Conservation (phyloP, 345 rosid genomes). For the Leavenworthia alabamica region DNA sequence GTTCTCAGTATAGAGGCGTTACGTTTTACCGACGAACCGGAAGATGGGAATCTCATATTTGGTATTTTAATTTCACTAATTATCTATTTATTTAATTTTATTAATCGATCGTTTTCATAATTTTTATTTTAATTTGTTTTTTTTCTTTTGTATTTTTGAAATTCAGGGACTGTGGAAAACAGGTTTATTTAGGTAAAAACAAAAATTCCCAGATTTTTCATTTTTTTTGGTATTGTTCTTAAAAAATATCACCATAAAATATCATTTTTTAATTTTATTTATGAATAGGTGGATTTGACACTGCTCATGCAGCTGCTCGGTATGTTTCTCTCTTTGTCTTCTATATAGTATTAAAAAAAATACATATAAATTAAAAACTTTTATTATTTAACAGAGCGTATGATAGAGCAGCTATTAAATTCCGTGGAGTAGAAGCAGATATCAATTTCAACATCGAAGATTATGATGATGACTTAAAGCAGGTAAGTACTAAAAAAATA, state of each 20-base stretch:
- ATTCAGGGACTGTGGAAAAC: constrained; percentile 99
- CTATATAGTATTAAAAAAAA: not conserved
- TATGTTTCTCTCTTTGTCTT: constrained; percentile 27
- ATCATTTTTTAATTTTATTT: not conserved
- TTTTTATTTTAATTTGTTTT: not conserved
- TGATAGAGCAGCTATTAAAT: constrained; percentile 98
- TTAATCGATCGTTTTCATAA: too few relatives aligned
- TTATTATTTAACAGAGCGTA: constrained; percentile 59
- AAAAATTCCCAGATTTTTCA: constrained; percentile 4
- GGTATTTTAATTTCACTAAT: constrained; percentile 34
- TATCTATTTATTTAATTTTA: not conserved
- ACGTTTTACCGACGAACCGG: constrained; percentile 97
- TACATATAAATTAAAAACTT: not conserved
- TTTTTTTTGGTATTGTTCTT: not conserved
- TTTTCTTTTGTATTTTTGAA: constrained; percentile 8
- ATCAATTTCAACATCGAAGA: constrained; percentile 86
- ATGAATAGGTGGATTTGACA: constrained; percentile 96
- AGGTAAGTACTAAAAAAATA: constrained; percentile 41
- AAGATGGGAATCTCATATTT: constrained; percentile 99
- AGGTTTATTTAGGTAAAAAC: constrained; percentile 98
- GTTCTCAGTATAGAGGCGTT: constrained; percentile 97
- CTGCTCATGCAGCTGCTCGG: constrained; percentile 99
- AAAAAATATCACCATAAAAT: not conserved
- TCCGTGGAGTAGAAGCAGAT: constrained; percentile 93
- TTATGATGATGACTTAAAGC: constrained; percentile 90